These are phyloP conservation scores for Ajuga reptans DNA, from an alignment of 305 asterid genomes.

Conservation along the genomic window DNA sequence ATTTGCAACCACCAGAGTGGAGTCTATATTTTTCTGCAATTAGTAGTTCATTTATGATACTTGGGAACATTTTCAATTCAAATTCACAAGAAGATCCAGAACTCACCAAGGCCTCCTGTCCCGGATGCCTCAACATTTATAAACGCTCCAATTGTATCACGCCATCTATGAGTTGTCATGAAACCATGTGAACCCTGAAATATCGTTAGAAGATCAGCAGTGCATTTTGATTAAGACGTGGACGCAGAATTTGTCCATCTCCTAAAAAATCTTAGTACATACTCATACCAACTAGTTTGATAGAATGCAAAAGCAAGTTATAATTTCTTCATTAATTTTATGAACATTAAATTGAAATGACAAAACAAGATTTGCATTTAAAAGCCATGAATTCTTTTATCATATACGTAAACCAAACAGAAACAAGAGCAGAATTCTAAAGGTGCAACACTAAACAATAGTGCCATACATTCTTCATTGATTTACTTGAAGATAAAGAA, in stretches of 20 bases:
- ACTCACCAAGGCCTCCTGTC: conserved; percentile 86
- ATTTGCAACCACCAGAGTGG: neutral
- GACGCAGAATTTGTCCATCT: neutral
- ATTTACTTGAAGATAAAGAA: neutral
- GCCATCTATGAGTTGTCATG: conserved; percentile 91
- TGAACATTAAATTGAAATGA: neutral
- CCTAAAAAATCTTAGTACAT: neutral
- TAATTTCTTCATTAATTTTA: neutral
- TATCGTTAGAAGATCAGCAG: conserved; percentile 21
- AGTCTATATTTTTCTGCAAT: neutral
- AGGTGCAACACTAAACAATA: neutral
- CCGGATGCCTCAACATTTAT: conserved; percentile 91
- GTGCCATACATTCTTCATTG: neutral
- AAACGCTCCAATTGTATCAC: conserved; percentile 79
- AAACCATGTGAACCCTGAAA: conserved; percentile 97
- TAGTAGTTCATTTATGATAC: conserved; percentile 3
- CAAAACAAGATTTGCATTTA: neutral
- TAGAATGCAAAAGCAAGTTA: neutral
- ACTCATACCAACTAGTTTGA: neutral
- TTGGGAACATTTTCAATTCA: conserved; percentile 15
- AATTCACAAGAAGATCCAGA: conserved; percentile 12
- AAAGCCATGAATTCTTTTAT: neutral
- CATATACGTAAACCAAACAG: neutral
- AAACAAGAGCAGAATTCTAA: neutral
- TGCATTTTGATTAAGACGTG: conserved; percentile 1